phyloP scores from a whole-genome alignment of 2,329 filamentous ascomycete species.

The Metarhizium humberi region DNA sequence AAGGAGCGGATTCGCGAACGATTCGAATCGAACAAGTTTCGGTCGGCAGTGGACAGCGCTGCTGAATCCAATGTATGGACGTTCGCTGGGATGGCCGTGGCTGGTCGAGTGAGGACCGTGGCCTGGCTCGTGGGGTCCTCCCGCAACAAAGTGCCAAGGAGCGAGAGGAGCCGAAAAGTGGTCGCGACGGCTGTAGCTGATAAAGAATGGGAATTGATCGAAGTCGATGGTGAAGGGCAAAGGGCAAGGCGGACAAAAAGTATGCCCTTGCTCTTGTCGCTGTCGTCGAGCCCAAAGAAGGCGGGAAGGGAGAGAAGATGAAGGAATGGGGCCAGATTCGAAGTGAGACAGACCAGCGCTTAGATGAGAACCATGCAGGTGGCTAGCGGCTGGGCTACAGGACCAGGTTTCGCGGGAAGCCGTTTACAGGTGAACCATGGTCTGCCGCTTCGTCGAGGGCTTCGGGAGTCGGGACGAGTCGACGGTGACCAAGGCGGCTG shows the following conservation, averaged over 20 bases:
- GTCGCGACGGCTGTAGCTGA: constrained; percentile 2
- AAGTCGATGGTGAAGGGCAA: constrained; percentile 9
- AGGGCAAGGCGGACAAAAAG: constrained; percentile 4
- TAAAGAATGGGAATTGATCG: not conserved
- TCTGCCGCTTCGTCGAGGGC: not conserved
- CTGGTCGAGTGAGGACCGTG: constrained; percentile 9
- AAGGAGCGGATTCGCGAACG: constrained; percentile 12
- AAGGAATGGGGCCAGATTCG: constrained; percentile 14
- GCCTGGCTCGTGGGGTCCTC: constrained; percentile 4
- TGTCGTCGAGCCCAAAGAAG: constrained; percentile 9
- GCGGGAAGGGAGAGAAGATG: constrained; percentile 12
- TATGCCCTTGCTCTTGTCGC: constrained; percentile 8
- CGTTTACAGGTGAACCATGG: constrained; percentile 5
- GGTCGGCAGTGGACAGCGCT: constrained; percentile 35
- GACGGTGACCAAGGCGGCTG: not conserved
- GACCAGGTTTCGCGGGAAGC: constrained; percentile 3
- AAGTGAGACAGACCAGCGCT: constrained; percentile 14
- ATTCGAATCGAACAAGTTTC: constrained; percentile 2
- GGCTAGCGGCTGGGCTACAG: constrained; percentile 5
- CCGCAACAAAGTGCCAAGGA: constrained; percentile 3
- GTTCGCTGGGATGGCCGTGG: constrained; percentile 9
- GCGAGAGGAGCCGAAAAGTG: not conserved
- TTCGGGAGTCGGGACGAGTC: not conserved
- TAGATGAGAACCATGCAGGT: constrained; percentile 10
- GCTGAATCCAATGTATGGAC: constrained; percentile 36